These are phyloP conservation scores for Prorocentrum cordatum DNA, from an alignment of 169 alveolate species.

Conservation along the genomic window DNA sequence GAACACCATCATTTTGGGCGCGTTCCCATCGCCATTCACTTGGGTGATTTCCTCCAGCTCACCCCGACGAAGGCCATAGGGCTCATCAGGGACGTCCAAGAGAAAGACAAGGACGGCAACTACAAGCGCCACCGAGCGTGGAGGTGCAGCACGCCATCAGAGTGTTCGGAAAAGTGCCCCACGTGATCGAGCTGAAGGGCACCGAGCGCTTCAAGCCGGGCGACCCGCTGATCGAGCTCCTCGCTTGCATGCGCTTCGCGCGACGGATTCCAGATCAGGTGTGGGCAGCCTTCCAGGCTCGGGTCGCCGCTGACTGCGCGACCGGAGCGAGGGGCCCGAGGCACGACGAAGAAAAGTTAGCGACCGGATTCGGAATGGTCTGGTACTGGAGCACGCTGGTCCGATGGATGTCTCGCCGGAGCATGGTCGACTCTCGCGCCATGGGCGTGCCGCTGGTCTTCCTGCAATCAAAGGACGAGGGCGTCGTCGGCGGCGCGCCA, in stretches of 20 bases:
- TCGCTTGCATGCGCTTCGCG: background rate
- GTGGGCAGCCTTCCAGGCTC: background rate
- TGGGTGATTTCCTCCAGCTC: slow-evolving; percentile 12
- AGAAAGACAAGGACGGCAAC: background rate
- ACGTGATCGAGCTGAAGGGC: background rate
- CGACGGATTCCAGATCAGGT: background rate
- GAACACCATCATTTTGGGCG: background rate
- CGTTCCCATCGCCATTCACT: background rate
- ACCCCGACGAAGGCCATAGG: too few species aligned
- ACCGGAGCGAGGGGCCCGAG: background rate
- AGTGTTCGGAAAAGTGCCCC: background rate
- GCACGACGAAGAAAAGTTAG: background rate
- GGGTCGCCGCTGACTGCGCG: background rate
- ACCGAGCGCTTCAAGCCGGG: background rate
- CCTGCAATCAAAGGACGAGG: background rate
- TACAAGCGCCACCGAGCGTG: background rate
- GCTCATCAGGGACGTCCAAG: background rate
- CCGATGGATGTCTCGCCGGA: background rate
- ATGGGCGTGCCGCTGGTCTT: background rate
- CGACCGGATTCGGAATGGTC: background rate
- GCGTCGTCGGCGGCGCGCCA: background rate
- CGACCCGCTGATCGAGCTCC: too few species aligned
- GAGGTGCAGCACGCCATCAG: slow-evolving; percentile 4
- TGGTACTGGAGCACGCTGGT: background rate
- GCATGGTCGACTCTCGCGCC: background rate